These are phyloP conservation scores for Rhizopogon salebrosus DNA, from an alignment of 768 basidiomycete genomes.

Conservation along the genomic window DNA sequence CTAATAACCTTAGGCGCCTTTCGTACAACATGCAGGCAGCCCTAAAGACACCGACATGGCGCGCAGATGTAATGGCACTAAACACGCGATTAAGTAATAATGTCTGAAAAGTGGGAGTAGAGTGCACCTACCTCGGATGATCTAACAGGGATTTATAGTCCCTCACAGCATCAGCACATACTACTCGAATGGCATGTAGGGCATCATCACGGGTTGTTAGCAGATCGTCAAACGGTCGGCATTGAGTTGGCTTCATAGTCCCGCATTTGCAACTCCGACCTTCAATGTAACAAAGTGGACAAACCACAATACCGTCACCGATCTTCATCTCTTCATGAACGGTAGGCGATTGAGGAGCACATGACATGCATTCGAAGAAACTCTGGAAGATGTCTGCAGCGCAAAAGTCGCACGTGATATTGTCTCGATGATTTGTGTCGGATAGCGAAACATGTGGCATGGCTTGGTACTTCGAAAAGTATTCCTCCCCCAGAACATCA, in stretches of 20 bases:
- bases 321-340: conserved; percentile 13
- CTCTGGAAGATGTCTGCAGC: conserved; percentile 78
- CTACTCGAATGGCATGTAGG: conserved; percentile 20
- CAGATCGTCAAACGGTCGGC: conserved; percentile 44
- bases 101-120: not conserved
- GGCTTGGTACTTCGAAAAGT: conserved; percentile 17
- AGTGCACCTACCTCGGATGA: conserved; percentile 17
- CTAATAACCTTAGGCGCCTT: conserved; percentile 15
- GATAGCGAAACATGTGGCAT: conserved; percentile 26
- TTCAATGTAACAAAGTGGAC: conserved; percentile 71
- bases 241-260: conserved; percentile 57
- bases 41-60: conserved; percentile 24
- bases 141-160: conserved; percentile 11
- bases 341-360: conserved; percentile 25
- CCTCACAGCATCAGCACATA: conserved; percentile 8
- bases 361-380: conserved; percentile 65
- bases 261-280: conserved; percentile 68
- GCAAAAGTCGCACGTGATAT: conserved; percentile 71
- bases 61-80: conserved; percentile 21
- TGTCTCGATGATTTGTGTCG: conserved; percentile 13
- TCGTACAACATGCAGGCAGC: conserved; percentile 25
- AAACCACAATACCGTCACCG: conserved; percentile 50
- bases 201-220: conserved; percentile 38
- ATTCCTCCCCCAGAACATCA: conserved; percentile 47
- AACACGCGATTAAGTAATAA: conserved; percentile 4